A percentile compares a stretch with the other conserved stretches of the same genome.
phyloP scores from a whole-genome alignment of 129 eudicot genomes.

The Helianthus tuberosus region DNA sequence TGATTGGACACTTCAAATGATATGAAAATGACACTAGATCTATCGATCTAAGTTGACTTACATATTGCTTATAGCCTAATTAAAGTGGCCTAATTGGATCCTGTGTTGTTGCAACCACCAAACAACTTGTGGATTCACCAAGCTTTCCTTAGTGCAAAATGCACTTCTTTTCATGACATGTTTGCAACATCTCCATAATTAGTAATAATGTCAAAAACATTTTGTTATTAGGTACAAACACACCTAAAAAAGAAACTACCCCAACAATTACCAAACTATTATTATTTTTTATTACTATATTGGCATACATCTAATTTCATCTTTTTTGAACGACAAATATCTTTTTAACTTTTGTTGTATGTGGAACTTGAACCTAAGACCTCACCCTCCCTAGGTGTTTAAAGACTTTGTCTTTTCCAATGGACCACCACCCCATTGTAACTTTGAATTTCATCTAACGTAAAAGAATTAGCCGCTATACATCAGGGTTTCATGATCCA shows the following conservation, averaged over 20 bases:
- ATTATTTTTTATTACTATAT: not conserved
- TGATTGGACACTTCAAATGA: conserved; percentile 31
- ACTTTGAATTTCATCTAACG: too few species aligned
- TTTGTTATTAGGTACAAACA: conserved; percentile 28
- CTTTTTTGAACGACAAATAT: too few species aligned
- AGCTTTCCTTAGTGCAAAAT: conserved; percentile 1
- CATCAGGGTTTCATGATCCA: not conserved
- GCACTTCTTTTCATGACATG: conserved; percentile 17
- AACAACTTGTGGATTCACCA: conserved; percentile 22
- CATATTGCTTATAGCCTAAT: conserved; percentile 42
- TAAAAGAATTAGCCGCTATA: not conserved
- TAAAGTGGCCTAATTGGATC: conserved; percentile 36
- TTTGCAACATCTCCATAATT: conserved; percentile 26
- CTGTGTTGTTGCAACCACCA: conserved; percentile 37
- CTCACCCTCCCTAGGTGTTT: too few species aligned
- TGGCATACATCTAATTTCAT: not conserved
- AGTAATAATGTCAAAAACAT: conserved; percentile 32
- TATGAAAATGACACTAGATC: conserved; percentile 41
- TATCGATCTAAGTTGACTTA: conserved; percentile 37
- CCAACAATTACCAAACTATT: not conserved
- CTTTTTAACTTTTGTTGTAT: too few species aligned
- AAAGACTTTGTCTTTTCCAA: too few species aligned
- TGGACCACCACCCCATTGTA: too few species aligned
- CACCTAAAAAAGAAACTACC: not conserved
- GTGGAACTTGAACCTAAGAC: too few species aligned